Percentiles rank a stretch among this genome's conserved stretches.
These are phyloP conservation scores for Pichia phayaonensis DNA, from an alignment of 805 yeast genomes.

Conservation along the genomic window DNA sequence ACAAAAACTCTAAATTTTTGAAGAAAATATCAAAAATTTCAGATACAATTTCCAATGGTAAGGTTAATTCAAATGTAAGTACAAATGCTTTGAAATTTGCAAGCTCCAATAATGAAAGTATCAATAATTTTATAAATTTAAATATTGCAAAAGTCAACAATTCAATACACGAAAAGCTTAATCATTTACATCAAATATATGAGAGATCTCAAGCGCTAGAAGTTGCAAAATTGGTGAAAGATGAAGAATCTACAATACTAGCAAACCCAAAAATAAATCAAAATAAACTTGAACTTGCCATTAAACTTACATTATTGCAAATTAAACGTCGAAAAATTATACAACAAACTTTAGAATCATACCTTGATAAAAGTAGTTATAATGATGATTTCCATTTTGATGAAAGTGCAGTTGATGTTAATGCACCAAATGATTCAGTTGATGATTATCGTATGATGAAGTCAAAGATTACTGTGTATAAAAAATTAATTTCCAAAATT, in stretches of 20 bases:
- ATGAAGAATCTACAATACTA: conserved; percentile 32
- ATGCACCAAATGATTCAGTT: neutral
- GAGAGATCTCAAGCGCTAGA: conserved; percentile 62
- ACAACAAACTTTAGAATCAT: neutral
- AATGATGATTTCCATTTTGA: conserved; percentile 9
- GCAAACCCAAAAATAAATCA: neutral
- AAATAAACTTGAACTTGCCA: conserved; percentile 24
- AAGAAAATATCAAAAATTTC: conserved; percentile 3
- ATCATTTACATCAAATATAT: conserved; percentile 29
- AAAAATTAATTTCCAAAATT: conserved; percentile 66
- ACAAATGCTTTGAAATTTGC: neutral
- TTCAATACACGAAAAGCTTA: conserved; percentile 20
- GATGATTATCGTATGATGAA: conserved; percentile 12
- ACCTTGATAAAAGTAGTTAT: conserved; percentile 1
- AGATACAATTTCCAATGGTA: neutral
- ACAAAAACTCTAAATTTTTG: conserved; percentile 15
- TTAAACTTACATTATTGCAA: conserved; percentile 34
- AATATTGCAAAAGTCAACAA: neutral
- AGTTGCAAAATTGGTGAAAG: conserved; percentile 50
- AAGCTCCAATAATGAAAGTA: neutral
- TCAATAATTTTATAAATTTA: neutral
- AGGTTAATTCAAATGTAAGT: neutral
- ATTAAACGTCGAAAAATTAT: conserved; percentile 27
- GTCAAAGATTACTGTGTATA: conserved; percentile 45
- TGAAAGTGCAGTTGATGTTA: conserved; percentile 10